Base-by-base conservation (phyloP, 768 basidiomycete species). In the Grammothele lineata region DNA sequence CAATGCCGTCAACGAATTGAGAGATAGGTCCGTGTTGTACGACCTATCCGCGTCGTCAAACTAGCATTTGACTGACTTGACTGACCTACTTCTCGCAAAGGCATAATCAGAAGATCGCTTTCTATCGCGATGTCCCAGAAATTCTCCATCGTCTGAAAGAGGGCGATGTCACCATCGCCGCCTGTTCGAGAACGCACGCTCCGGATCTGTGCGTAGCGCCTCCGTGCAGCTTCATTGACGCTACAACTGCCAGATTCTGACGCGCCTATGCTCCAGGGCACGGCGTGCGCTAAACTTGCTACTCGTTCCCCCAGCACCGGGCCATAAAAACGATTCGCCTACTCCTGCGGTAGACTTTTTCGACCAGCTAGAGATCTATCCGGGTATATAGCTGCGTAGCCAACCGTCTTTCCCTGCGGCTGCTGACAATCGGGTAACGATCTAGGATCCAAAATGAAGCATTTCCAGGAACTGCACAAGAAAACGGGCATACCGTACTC, bases 361-460 rank as follows among this genome's bases (percentile, higher is more conserved):
- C 57, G 78, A 85, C 57, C 76, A 87, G 48, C 53, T 78, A 37
- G 85, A 89, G 57, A 86, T 90, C 63, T 89, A 85, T 59, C 85
- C 85, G 21, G 82, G 81, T 78, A 86, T 90, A 62, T 89, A 85
- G 58, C 85, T 85, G 21, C 82, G 81, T 78, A 51, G 8, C 27
- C 27, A 30, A 7, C 27, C 27, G 27, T 30, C 27, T 14, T 7
- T 30, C 27, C 27, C 7, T 30, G 8, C 27, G 14, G 27, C 14
- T 30, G 27, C 14, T 30, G 27, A 14, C 27, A 7, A 30, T 7
- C 27, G 27, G 27, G 8, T 30, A 30, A 30, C 35, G 35, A 5
- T n/a, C 41, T 56, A 82, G 84, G 86, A 14, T 89, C 89, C 19
- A 93, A 94, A 67, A 67, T 91, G 15, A 74, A 75, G 4, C 91